A percentile compares a stretch with the other conserved stretches of the same genome.
These are phyloP conservation scores for Quercus cerris DNA, from an alignment of 306 rosid species.

Conservation along the genomic window DNA sequence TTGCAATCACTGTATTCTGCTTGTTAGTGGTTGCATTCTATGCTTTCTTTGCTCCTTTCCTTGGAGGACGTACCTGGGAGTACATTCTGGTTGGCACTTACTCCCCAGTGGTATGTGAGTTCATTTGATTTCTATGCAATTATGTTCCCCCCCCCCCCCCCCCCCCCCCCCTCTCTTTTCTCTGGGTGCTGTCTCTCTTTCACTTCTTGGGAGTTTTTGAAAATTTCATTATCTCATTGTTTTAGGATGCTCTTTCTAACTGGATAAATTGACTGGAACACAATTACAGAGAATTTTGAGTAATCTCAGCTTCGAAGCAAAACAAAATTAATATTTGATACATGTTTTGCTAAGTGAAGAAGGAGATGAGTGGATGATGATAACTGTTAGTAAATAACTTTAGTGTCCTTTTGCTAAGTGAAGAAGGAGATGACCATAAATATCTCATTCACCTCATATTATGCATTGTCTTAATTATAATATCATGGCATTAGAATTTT, in stretches of 20 bases:
- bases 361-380: too few relatives aligned
- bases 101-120: constrained; percentile 81
- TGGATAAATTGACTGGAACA: not conserved
- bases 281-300: not conserved
- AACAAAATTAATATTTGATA: not conserved
- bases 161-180: not conserved
- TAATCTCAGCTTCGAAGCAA: not conserved
- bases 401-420: not conserved
- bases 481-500: not conserved
- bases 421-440: not conserved
- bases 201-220: too few relatives aligned
- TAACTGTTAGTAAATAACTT: not conserved
- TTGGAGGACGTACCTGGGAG: constrained; percentile 82
- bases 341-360: too few relatives aligned
- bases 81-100: constrained; percentile 62
- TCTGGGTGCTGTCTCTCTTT: too few relatives aligned
- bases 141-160: not conserved
- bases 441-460: not conserved
- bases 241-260: not conserved
- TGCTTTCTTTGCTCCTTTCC: constrained; percentile 90
- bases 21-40: constrained; percentile 87
- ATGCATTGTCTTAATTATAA: not conserved
- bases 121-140: not conserved
- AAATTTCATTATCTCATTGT: not conserved
- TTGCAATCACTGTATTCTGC: constrained; percentile 87